Percentiles rank a stretch among this genome's conserved stretches.
Evolutionary conservation across 345 rosid genomes (phyloP).

Genomic region (Garcia nutans): DNA sequence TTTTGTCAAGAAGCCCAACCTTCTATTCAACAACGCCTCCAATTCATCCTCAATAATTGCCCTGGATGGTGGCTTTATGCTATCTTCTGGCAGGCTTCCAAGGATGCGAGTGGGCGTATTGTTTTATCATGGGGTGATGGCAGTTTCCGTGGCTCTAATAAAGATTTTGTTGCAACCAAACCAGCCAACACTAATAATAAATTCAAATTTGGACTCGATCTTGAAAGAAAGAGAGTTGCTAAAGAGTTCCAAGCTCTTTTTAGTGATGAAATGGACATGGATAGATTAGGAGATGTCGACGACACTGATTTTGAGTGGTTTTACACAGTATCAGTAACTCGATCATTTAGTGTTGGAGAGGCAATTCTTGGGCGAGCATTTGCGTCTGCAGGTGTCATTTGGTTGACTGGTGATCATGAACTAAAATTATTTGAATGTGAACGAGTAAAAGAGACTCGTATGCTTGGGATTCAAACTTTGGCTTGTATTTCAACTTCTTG

Average conservation of each 20-base stretch:
- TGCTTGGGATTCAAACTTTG: slow-evolving; percentile 46
- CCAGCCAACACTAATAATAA: not conserved
- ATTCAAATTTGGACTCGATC: slow-evolving; percentile 18
- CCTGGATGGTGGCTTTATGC: slow-evolving; percentile 62
- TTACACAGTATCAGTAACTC: slow-evolving; percentile 38
- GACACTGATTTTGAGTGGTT: slow-evolving; percentile 41
- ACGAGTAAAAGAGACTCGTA: slow-evolving; percentile 46
- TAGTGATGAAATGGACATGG: slow-evolving; percentile 31
- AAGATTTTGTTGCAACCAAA: slow-evolving; percentile 14
- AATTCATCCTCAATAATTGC: slow-evolving; percentile 38
- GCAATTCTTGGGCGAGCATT: slow-evolving; percentile 41
- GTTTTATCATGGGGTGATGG: slow-evolving; percentile 50
- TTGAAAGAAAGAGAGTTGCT: slow-evolving; percentile 18
- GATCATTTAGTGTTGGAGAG: slow-evolving; percentile 33
- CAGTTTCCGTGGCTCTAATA: slow-evolving; percentile 35
- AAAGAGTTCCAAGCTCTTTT: slow-evolving; percentile 28
- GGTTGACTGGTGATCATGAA: slow-evolving; percentile 40
- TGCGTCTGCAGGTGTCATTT: slow-evolving; percentile 33
- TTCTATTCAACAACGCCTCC: slow-evolving; percentile 51
- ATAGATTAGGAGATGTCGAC: slow-evolving; percentile 24
- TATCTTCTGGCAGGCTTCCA: slow-evolving; percentile 55
- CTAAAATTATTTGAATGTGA: slow-evolving; percentile 41
- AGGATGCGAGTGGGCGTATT: slow-evolving; percentile 32
- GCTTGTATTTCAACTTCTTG: slow-evolving; percentile 41
- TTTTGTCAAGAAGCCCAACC: slow-evolving; percentile 25